Percentiles rank a stretch among this genome's conserved stretches.
Evolutionary conservation across 805 yeast species (phyloP).

Genomic region (Ogataea minuta): DNA sequence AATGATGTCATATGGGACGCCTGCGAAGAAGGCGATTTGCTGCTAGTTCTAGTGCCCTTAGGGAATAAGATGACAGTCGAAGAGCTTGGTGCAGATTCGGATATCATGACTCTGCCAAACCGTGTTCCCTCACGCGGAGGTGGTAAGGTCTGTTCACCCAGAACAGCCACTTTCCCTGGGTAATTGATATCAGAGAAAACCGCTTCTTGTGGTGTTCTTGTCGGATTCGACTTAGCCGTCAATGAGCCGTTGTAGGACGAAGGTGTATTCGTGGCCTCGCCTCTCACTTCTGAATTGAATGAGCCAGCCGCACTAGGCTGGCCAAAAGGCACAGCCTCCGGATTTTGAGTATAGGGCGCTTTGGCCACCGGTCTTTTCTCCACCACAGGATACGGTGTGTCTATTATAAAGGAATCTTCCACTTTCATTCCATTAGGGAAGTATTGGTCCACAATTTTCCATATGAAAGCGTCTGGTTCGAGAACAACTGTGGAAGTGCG

Average conservation of each 20-base stretch:
- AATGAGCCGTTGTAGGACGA: constrained; percentile 9
- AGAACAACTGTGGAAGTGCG: constrained; percentile 22
- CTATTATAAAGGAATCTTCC: constrained; percentile 62
- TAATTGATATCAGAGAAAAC: constrained; percentile 12
- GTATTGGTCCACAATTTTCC: constrained; percentile 54
- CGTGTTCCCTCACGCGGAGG: constrained; percentile 29
- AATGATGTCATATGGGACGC: background rate
- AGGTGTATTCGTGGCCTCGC: constrained; percentile 13
- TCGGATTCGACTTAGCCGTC: constrained; percentile 12
- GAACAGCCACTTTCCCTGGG: constrained; percentile 25
- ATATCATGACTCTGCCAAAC: constrained; percentile 13
- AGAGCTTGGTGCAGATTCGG: constrained; percentile 18
- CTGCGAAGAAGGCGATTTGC: constrained; percentile 19
- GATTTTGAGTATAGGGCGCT: background rate
- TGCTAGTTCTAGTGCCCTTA: constrained; percentile 31
- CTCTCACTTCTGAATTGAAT: constrained; percentile 5
- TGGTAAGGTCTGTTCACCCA: constrained; percentile 31
- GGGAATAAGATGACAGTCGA: constrained; percentile 51
- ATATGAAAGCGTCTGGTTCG: constrained; percentile 63
- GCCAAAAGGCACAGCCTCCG: no score
- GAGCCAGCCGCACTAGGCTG: no score
- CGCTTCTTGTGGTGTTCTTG: constrained; percentile 16
- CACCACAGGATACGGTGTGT: constrained; percentile 34
- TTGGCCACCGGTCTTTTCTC: constrained; percentile 6
- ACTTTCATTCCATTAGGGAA: constrained; percentile 69